Percentiles rank a stretch among this genome's conserved stretches.
Evolutionary conservation across 768 basidiomycete genomes (phyloP).

Genomic region (Kwoniella dejecticola): DNA sequence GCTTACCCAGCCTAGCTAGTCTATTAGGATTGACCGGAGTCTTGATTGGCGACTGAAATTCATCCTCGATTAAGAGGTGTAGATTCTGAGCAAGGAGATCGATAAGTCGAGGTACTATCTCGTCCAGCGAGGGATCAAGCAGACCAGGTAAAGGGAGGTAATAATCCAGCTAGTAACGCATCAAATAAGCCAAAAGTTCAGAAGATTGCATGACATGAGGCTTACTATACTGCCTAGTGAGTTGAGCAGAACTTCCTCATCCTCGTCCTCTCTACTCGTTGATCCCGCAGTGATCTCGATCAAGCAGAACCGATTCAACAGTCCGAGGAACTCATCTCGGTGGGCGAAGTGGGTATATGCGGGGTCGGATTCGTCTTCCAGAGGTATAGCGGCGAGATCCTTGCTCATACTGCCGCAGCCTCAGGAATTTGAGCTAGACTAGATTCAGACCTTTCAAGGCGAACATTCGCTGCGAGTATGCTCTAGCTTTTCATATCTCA

Average conservation of each 20-base stretch:
- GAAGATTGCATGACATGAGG: neutral
- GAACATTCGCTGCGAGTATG: no score
- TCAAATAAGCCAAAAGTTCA: no score
- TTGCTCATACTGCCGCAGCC: conserved; percentile 3
- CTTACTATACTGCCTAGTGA: conserved; percentile 53
- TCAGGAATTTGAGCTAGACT: no score
- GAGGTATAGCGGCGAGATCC: conserved; percentile 1
- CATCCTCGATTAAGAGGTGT: conserved; percentile 57
- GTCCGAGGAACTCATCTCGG: conserved; percentile 62
- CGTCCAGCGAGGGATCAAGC: conserved; percentile 83
- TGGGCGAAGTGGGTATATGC: conserved; percentile 54
- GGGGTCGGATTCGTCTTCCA: conserved; percentile 48
- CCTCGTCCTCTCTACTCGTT: conserved; percentile 59
- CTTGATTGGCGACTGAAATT: conserved; percentile 39
- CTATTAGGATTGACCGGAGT: conserved; percentile 42
- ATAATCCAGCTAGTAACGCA: conserved; percentile 80
- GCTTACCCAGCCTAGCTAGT: conserved; percentile 59
- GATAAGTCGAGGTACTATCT: conserved; percentile 74
- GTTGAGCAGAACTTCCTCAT: conserved; percentile 44
- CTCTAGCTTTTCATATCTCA: no score
- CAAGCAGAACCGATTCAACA: conserved; percentile 62
- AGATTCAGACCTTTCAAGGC: no score
- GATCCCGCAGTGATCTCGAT: conserved; percentile 60
- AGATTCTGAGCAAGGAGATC: conserved; percentile 58
- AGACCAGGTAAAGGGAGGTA: conserved; percentile 94